Evolutionary conservation across 1,139 yeast species (phyloP).

Genomic region (Saccharomyces pastorianus): DNA sequence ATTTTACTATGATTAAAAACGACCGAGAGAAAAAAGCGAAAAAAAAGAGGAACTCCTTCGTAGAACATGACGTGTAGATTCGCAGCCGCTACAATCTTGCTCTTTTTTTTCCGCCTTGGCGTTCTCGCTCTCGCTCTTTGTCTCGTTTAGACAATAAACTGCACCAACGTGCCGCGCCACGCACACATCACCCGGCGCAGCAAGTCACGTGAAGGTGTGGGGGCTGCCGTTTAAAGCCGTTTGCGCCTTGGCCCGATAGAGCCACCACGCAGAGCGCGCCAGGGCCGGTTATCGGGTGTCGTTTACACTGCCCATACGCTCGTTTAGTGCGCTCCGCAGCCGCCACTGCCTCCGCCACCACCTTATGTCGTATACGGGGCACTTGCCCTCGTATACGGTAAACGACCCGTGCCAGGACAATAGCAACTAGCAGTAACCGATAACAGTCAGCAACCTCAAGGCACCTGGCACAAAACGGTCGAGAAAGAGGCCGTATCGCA

Average conservation of each 20-base stretch:
- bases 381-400: neutral
- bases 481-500: constrained; percentile 1
- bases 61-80: neutral
- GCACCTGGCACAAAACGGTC: constrained; percentile 1
- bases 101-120: neutral
- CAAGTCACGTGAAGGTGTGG: neutral
- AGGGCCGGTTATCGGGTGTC: neutral
- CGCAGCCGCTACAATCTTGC: neutral
- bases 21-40: neutral
- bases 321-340: neutral
- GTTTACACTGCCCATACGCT: neutral
- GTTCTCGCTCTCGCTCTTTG: neutral
- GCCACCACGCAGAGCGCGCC: neutral
- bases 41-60: neutral
- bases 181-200: neutral
- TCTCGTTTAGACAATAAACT: neutral
- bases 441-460: constrained; percentile 1
- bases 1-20: neutral
- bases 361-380: neutral
- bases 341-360: neutral
- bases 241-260: neutral
- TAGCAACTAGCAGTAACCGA: neutral
- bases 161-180: neutral
- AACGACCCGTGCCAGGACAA: neutral
- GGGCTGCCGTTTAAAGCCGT: neutral